These are phyloP conservation scores for Hanseniaspora lachancei DNA, from an alignment of 805 yeast species.

Conservation along the genomic window DNA sequence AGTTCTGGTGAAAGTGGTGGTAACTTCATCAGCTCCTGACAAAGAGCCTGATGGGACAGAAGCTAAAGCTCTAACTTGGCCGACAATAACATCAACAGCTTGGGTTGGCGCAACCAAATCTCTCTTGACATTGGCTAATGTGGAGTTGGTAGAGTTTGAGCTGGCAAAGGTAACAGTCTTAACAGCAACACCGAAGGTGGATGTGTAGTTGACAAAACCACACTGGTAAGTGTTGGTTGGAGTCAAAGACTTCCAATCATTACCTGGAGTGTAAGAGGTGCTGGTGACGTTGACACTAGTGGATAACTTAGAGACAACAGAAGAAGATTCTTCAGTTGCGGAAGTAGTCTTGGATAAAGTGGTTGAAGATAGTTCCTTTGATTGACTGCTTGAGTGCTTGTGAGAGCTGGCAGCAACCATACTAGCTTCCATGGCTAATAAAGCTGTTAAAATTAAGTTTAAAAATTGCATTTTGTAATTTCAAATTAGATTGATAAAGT, in stretches of 20 bases:
- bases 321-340: slow-evolving; percentile 10
- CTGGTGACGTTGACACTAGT: slow-evolving; percentile 30
- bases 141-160: slow-evolving; percentile 15
- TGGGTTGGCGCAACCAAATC: slow-evolving; percentile 21
- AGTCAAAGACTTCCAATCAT: slow-evolving; percentile 19
- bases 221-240: slow-evolving; percentile 31
- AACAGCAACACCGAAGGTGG: slow-evolving; percentile 33
- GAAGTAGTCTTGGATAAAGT: slow-evolving; percentile 21
- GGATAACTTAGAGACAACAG: slow-evolving; percentile 20
- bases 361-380: slow-evolving; percentile 16
- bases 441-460: slow-evolving; percentile 6
- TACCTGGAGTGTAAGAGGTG: slow-evolving; percentile 49
- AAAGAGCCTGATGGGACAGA: slow-evolving; percentile 17
- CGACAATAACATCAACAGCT: slow-evolving; percentile 17
- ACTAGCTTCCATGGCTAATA: slow-evolving; percentile 9
- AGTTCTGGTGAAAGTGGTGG: slow-evolving; percentile 21
- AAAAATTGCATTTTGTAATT: slow-evolving; percentile 10
- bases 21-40: slow-evolving; percentile 21
- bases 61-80: slow-evolving; percentile 17
- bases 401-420: slow-evolving; percentile 20
- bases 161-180: slow-evolving; percentile 13
- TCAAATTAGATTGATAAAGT: not conserved
- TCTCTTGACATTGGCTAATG: slow-evolving; percentile 17
- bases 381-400: slow-evolving; percentile 23
- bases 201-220: slow-evolving; percentile 27